phyloP scores from a whole-genome alignment of 164 flowering plant genomes.

The Taxillus chinensis region DNA sequence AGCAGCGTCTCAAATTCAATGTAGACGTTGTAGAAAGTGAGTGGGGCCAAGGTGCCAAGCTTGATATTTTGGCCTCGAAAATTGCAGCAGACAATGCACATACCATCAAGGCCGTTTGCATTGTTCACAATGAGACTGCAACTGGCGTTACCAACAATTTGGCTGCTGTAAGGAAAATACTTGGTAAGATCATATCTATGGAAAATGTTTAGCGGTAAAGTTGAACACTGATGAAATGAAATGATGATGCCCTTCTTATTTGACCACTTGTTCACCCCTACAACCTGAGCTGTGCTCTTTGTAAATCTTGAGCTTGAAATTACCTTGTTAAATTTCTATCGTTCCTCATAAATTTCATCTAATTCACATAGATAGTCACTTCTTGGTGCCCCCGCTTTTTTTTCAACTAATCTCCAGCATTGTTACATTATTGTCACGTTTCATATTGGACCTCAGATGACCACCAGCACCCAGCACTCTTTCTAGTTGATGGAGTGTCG shows the following conservation, averaged over 20 bases:
- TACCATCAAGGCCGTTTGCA: constrained; percentile 89
- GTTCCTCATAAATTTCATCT: too few species aligned
- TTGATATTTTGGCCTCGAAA: constrained; percentile 68
- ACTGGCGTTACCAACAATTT: constrained; percentile 96
- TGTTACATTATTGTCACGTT: not conserved
- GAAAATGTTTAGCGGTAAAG: not conserved
- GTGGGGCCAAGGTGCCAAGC: constrained; percentile 91
- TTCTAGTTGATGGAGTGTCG: constrained; percentile 94
- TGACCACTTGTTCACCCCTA: not conserved
- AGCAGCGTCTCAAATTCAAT: constrained; percentile 81
- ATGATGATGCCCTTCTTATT: not conserved
- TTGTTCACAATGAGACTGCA: constrained; percentile 94
- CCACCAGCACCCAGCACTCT: constrained; percentile 80
- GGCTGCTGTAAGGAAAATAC: constrained; percentile 66
- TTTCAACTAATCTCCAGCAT: not conserved
- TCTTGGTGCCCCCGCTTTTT: too few species aligned
- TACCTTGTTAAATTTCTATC: too few species aligned
- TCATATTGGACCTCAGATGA: constrained; percentile 40
- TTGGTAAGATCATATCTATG: constrained; percentile 37
- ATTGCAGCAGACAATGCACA: constrained; percentile 71
- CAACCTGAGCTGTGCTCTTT: too few species aligned
- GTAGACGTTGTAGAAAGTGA: constrained; percentile 95
- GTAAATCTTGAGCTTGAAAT: too few species aligned
- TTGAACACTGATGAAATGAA: not conserved
- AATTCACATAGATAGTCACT: too few species aligned